Percentiles rank a stretch among this genome's conserved stretches.
Conservation (phyloP, 768 basidiomycete species). For the Leucosporidium creatinivorum region DNA sequence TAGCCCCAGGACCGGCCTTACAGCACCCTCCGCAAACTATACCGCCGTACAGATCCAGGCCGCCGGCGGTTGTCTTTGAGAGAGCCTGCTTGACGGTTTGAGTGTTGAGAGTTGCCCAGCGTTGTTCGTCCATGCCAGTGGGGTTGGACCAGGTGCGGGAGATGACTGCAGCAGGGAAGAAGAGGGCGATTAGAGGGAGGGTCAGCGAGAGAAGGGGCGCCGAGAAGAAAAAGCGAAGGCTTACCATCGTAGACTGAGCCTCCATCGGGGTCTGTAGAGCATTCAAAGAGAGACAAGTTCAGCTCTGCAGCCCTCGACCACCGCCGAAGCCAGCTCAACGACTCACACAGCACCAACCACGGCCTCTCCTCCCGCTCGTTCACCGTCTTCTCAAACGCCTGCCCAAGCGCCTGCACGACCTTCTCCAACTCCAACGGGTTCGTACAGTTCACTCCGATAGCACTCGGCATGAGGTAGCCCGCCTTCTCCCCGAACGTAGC, state of each 20-base stretch:
- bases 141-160: slow-evolving; percentile 38
- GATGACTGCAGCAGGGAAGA: slow-evolving; percentile 5
- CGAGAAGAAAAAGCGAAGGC: too few relatives aligned
- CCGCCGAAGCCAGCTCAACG: too few relatives aligned
- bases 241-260: slow-evolving; percentile 39
- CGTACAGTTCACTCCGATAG: slow-evolving; percentile 43
- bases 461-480: slow-evolving; percentile 20
- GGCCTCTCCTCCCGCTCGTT: background rate
- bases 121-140: slow-evolving; percentile 15
- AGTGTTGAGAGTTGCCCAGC: slow-evolving; percentile 37
- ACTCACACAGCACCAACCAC: slow-evolving; percentile 37
- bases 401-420: slow-evolving; percentile 14
- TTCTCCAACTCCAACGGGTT: slow-evolving; percentile 35
- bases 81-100: slow-evolving; percentile 17
- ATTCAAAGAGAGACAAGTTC: too few relatives aligned
- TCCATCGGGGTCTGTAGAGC: slow-evolving; percentile 41
- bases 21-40: slow-evolving; percentile 43
- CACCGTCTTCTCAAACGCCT: background rate
- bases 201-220: too few relatives aligned
- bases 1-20: slow-evolving; percentile 41
- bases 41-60: slow-evolving; percentile 35
- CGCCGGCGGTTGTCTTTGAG: background rate
- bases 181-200: too few relatives aligned
- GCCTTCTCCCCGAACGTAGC: slow-evolving; percentile 8
- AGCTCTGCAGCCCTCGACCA: too few relatives aligned